Percentiles rank a stretch among this genome's conserved stretches.
These are phyloP conservation scores for Debaryomyces nepalensis DNA, from an alignment of 1,139 yeast genomes.

Conservation along the genomic window DNA sequence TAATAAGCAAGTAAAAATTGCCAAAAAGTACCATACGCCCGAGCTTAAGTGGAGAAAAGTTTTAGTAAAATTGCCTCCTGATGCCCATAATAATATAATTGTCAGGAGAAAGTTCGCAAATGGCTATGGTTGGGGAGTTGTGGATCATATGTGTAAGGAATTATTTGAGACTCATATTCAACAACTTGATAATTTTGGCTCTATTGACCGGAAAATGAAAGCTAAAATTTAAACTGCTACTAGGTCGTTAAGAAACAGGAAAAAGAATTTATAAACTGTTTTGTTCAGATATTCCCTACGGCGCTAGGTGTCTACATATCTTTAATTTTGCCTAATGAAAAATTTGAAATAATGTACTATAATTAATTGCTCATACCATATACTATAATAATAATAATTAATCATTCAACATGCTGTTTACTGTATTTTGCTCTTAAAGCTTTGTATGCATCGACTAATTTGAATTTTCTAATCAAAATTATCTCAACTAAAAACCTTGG, in stretches of 20 bases:
- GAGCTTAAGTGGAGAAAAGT: conserved; percentile 90
- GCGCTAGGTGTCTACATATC: conserved; percentile 31
- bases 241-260: too few species aligned
- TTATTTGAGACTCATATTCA: conserved; percentile 13
- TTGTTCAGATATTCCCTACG: too few species aligned
- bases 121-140: conserved; percentile 95
- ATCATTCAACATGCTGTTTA: conserved; percentile 22
- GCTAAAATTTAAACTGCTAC: conserved; percentile 7
- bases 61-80: conserved; percentile 82
- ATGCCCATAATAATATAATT: conserved; percentile 92
- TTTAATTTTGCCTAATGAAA: not conserved
- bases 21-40: conserved; percentile 77
- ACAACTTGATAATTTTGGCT: conserved; percentile 6
- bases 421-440: conserved; percentile 28
- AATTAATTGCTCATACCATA: not conserved
- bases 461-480: conserved; percentile 52
- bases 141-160: conserved; percentile 50
- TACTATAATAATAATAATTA: not conserved
- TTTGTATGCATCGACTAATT: conserved; percentile 37
- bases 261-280: too few species aligned
- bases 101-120: conserved; percentile 89
- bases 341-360: not conserved
- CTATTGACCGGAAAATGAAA: conserved; percentile 8
- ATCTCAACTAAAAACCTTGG: conserved; percentile 58
- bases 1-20: conserved; percentile 74